A percentile compares a stretch with the other conserved stretches of the same genome.
Conservation (phyloP, 352 stramenopile species). For the Phytophthora tentaculata region DNA sequence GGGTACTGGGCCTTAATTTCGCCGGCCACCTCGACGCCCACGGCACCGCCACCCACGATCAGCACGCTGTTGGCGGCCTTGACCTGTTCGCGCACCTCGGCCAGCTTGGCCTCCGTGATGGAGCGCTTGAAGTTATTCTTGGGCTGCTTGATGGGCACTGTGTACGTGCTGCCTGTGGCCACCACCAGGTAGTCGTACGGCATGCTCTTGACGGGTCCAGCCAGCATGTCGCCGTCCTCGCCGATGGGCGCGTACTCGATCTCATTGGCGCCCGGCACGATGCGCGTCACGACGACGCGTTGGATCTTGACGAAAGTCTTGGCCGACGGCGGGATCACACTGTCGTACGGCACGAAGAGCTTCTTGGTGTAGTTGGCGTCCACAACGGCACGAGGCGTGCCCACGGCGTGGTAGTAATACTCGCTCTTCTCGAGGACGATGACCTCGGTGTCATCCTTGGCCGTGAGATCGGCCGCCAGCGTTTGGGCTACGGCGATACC, state of each 20-base stretch:
- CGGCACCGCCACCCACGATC: constrained; percentile 61
- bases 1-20: constrained; percentile 68
- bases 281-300: constrained; percentile 45
- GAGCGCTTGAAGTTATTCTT: constrained; percentile 8
- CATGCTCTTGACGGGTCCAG: constrained; percentile 38
- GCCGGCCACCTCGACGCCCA: constrained; percentile 64
- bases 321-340: constrained; percentile 42
- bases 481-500: constrained; percentile 51
- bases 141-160: constrained; percentile 22
- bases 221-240: constrained; percentile 38
- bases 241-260: constrained; percentile 45
- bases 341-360: constrained; percentile 66
- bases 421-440: constrained; percentile 62
- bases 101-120: constrained; percentile 14
- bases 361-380: constrained; percentile 50
- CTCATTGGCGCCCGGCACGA: constrained; percentile 40
- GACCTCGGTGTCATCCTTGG: constrained; percentile 46
- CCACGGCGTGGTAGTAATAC: constrained; percentile 58
- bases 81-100: constrained; percentile 51
- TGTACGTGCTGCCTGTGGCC: constrained; percentile 66
- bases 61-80: constrained; percentile 51
- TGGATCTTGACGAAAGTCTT: constrained; percentile 47
- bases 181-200: constrained; percentile 67
- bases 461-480: constrained; percentile 41
- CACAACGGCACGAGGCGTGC: constrained; percentile 51